A percentile compares a stretch with the other conserved stretches of the same genome.
phyloP scores from a whole-genome alignment of 495 filamentous ascomycete genomes.

The Penicillium cataractarum region DNA sequence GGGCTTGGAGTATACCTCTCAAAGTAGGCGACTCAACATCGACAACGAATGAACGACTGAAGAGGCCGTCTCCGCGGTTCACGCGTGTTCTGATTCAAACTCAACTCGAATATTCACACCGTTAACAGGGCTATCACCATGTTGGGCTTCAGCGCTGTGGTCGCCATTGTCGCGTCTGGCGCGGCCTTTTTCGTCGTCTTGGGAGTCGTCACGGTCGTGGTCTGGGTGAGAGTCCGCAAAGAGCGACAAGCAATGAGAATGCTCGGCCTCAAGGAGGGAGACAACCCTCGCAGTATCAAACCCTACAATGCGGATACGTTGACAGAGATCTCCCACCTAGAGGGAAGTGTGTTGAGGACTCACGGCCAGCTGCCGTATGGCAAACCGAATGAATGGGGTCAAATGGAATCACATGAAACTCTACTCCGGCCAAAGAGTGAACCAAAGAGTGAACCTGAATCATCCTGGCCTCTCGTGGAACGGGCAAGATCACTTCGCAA shows the following conservation, averaged over 20 bases:
- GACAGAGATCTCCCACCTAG: constrained; percentile 42
- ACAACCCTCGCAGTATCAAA: constrained; percentile 27
- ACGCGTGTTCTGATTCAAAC: constrained; percentile 8
- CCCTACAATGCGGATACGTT: constrained; percentile 38
- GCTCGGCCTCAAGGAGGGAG: constrained; percentile 30
- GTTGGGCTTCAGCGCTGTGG: constrained; percentile 39
- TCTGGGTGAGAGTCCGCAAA: constrained; percentile 47
- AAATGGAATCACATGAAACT: constrained; percentile 46
- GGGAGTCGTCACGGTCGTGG: constrained; percentile 37
- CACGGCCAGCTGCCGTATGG: constrained; percentile 47
- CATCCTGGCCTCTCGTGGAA: constrained; percentile 30
- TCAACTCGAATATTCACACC: neutral
- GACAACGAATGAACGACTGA: constrained; percentile 15
- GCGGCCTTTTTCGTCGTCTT: constrained; percentile 43
- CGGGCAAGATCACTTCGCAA: constrained; percentile 36
- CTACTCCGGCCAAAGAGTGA: constrained; percentile 30
- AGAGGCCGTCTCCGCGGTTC: constrained; percentile 4
- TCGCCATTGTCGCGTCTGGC: constrained; percentile 48
- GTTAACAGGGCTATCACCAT: constrained; percentile 25
- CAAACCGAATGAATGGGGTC: constrained; percentile 46
- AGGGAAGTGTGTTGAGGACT: constrained; percentile 37
- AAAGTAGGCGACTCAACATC: neutral
- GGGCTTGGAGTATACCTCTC: neutral
- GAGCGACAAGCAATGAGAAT: constrained; percentile 40
- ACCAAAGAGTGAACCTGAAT: constrained; percentile 31